phyloP scores from a whole-genome alignment of 2,329 filamentous ascomycete species.

The Taxawa tesnikishii region DNA sequence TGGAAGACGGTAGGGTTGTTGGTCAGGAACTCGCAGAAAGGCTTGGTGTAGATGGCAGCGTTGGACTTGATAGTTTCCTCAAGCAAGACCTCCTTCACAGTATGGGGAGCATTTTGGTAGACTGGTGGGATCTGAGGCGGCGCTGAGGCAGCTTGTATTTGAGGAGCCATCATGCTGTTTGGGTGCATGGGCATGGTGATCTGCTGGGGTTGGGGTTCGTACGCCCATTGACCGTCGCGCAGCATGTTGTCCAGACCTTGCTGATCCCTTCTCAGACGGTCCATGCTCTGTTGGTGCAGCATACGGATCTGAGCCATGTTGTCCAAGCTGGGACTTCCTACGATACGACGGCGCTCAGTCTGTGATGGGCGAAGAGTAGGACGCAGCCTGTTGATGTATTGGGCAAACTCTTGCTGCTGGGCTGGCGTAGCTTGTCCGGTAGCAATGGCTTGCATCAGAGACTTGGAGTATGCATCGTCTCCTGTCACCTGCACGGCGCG shows the following conservation, averaged over 20 bases:
- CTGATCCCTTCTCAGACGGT: slow-evolving; percentile 5
- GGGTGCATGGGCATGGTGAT: no score
- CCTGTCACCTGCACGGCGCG: slow-evolving; percentile 9
- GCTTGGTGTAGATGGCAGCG: slow-evolving; percentile 51
- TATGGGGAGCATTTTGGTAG: background rate
- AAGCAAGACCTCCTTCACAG: background rate
- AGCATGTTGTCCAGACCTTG: slow-evolving; percentile 6
- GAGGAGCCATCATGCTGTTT: no score
- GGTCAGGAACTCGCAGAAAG: slow-evolving; percentile 78
- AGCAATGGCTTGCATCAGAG: slow-evolving; percentile 13
- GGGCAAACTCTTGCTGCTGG: slow-evolving; percentile 10
- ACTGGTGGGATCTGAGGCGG: background rate
- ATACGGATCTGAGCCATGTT: slow-evolving; percentile 2
- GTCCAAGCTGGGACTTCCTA: slow-evolving; percentile 22
- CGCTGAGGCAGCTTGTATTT: background rate
- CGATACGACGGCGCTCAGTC: background rate
- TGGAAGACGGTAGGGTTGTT: slow-evolving; percentile 92
- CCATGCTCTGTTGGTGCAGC: slow-evolving; percentile 7
- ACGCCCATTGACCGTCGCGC: background rate
- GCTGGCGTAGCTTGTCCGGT: slow-evolving; percentile 11
- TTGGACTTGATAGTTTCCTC: slow-evolving; percentile 3
- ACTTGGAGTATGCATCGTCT: slow-evolving; percentile 11
- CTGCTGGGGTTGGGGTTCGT: no score
- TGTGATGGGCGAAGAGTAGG: background rate
- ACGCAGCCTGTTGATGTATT: slow-evolving; percentile 7